Percentiles rank a stretch among this genome's conserved stretches.
These are phyloP conservation scores for Pulveroboletus sp. DNA, from an alignment of 768 basidiomycete species.

Conservation along the genomic window DNA sequence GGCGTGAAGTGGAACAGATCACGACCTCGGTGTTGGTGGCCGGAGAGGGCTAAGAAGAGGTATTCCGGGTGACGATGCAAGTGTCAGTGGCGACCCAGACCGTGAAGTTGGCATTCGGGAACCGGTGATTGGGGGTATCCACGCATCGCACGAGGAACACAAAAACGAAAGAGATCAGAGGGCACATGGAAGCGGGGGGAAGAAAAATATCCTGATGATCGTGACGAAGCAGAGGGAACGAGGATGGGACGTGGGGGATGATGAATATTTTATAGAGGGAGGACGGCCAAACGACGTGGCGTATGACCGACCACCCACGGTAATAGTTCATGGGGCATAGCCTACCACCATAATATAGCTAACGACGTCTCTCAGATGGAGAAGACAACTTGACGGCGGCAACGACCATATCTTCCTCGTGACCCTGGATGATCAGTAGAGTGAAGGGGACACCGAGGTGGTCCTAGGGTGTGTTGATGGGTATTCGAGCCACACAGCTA, in stretches of 20 bases:
- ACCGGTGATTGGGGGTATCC: constrained; percentile 38
- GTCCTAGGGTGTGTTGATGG: too few relatives aligned
- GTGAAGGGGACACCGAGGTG: too few relatives aligned
- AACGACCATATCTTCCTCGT: too few relatives aligned
- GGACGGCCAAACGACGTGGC: background rate
- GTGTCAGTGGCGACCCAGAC: constrained; percentile 32
- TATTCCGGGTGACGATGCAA: constrained; percentile 46
- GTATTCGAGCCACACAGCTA: too few relatives aligned
- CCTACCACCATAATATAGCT: too few relatives aligned
- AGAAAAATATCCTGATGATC: constrained; percentile 19
- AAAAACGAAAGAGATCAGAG: constrained; percentile 25
- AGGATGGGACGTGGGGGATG: background rate
- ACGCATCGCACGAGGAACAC: constrained; percentile 44
- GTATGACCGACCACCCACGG: too few relatives aligned
- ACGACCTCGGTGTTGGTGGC: constrained; percentile 1
- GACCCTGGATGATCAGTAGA: too few relatives aligned
- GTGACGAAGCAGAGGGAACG: constrained; percentile 3
- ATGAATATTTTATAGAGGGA: constrained; percentile 11
- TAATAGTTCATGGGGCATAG: constrained; percentile 16
- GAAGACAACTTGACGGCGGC: too few relatives aligned
- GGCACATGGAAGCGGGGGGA: constrained; percentile 6
- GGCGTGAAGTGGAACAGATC: too few relatives aligned
- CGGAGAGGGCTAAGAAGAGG: constrained; percentile 37
- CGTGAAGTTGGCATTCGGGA: constrained; percentile 29
- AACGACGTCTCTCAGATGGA: too few relatives aligned